phyloP scores from a whole-genome alignment of 2,329 filamentous ascomycete genomes.

The Cordyceps cateniannulata region DNA sequence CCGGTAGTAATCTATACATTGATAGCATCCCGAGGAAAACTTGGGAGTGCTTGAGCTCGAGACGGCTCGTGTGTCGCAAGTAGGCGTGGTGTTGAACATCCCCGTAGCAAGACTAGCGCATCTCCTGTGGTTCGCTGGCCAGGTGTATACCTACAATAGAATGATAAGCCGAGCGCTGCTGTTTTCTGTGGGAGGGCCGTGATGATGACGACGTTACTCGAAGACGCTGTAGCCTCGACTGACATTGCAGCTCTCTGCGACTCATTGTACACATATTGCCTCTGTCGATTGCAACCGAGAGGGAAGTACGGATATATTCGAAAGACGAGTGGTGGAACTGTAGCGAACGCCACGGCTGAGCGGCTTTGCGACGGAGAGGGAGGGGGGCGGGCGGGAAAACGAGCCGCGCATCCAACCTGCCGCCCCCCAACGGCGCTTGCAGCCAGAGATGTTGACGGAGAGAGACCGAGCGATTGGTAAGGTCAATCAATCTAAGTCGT shows the following conservation, averaged over 20 bases:
- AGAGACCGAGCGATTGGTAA: conserved; percentile 11
- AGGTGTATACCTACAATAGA: too few relatives aligned
- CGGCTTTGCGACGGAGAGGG: conserved; percentile 6
- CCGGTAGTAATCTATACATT: too few relatives aligned
- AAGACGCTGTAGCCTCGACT: conserved; percentile 3
- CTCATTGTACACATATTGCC: neutral
- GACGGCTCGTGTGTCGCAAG: too few relatives aligned
- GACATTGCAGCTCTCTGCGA: neutral
- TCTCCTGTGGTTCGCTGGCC: too few relatives aligned
- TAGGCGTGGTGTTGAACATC: too few relatives aligned
- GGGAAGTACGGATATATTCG: neutral
- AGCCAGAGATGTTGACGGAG: conserved; percentile 1
- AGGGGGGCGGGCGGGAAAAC: neutral
- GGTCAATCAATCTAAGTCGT: conserved; percentile 6
- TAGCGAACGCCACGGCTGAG: conserved; percentile 4
- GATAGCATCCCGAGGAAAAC: too few relatives aligned
- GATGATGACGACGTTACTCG: neutral
- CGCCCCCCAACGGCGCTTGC: neutral
- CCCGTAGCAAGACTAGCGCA: too few relatives aligned
- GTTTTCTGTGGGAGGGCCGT: neutral
- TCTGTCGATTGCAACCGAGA: neutral
- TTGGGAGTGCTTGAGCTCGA: too few relatives aligned
- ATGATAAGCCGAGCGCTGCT: too few relatives aligned
- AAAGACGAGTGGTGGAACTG: neutral
- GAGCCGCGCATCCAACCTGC: neutral